Conservation (phyloP, 352 stramenopile species). For the Discostella stelligera region DNA sequence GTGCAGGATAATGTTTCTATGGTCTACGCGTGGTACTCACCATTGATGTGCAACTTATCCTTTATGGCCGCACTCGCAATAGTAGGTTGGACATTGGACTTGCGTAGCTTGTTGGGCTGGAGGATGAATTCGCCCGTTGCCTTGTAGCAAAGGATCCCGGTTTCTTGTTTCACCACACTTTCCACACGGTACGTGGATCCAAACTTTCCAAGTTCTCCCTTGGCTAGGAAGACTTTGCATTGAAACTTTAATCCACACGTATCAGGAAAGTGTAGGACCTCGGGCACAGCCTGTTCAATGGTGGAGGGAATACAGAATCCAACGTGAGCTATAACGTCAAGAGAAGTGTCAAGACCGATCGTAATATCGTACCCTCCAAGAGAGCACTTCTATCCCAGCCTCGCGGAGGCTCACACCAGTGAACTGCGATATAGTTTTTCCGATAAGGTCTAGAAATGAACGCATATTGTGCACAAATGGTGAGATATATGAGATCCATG, state of each 20-base stretch:
- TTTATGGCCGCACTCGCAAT: neutral
- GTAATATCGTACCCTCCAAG: constrained; percentile 11
- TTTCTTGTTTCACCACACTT: constrained; percentile 16
- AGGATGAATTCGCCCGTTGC: constrained; percentile 16
- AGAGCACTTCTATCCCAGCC: constrained; percentile 14
- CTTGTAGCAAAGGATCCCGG: constrained; percentile 11
- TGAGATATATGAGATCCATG: neutral
- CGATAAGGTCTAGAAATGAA: constrained; percentile 15
- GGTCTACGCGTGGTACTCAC: too few relatives aligned
- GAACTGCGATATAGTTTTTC: constrained; percentile 20
- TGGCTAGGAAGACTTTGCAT: constrained; percentile 20
- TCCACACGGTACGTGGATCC: constrained; percentile 16
- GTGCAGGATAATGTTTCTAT: too few relatives aligned
- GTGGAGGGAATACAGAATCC: neutral
- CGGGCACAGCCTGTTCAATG: constrained; percentile 11
- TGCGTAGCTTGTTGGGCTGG: neutral
- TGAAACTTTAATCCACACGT: constrained; percentile 17
- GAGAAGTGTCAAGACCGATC: neutral
- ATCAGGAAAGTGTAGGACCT: constrained; percentile 25
- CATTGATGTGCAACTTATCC: too few relatives aligned
- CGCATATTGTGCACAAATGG: neutral
- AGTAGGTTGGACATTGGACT: neutral
- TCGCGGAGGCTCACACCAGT: constrained; percentile 7
- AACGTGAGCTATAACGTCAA: neutral
- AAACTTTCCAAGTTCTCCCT: constrained; percentile 11